Evolutionary conservation across 106 monocot species (phyloP), one percentile per base, ranked within the genome.

Genomic region (Cymbidium sinense): DNA sequence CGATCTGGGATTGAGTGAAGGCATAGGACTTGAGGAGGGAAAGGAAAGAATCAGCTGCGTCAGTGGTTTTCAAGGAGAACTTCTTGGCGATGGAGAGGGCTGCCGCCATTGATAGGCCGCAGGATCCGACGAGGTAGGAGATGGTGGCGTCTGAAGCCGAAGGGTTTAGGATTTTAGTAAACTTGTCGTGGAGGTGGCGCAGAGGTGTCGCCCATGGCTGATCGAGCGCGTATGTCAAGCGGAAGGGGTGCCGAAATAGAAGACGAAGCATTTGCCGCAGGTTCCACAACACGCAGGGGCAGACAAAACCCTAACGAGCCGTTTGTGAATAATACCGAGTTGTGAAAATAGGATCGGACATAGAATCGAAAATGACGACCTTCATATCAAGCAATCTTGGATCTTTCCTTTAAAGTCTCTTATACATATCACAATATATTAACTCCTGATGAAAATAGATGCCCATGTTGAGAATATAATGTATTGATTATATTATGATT

Each of bases 51-150:
- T 52, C 52, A 2, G 52, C 52, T 18, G 13, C 51, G 19, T 51
- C 20, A 52, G 3, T 15, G 52, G 52, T 52, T n/a, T n/a, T n/a
- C n/a, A n/a, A n/a, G n/a, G 20, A 52, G 20, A 11, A 15, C 17
- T 15, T 52, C 17, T 11, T 20, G 51, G 51, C 51, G 20, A 52
- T 13, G 52, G 52, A 52, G n/a, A 75, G 30, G 34, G 84, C 31
- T 27, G 67, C 67, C 67, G 13, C 28, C 15, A 12, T 30, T 12
- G 67, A 67, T 5, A 67, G 67, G 28, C 67, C 67, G 67, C 28
- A 28, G 31, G 67, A 67, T 33, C n/a, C 67, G 27, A 34, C 41
- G 79, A 82, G 79, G 87, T 67, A 67, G 50, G 50, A 62, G 47
- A 77, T 2, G 7, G 85, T 77, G 18, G 71, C 52, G 44, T 71